Conservation (phyloP, 2,329 filamentous ascomycete species). For the Seiridium cupressi region DNA sequence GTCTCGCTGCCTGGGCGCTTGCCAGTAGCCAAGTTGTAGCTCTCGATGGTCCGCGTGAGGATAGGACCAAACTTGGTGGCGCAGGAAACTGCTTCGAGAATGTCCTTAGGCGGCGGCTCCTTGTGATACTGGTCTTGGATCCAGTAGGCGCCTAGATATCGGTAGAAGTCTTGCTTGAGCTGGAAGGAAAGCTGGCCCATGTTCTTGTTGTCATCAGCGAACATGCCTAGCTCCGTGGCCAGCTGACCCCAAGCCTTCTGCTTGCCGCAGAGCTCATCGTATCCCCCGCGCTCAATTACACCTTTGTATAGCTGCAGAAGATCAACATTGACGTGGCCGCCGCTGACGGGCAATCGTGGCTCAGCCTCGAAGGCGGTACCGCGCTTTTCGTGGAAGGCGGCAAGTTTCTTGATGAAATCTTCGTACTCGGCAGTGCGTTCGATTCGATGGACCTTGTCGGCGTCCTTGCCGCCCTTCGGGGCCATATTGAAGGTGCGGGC, state of each 20-base stretch:
- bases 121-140: constrained; percentile 75
- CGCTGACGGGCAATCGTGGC: constrained; percentile 60
- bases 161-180: constrained; percentile 86
- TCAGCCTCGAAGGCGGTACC: constrained; percentile 77
- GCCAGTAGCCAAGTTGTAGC: constrained; percentile 55
- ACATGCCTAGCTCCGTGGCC: constrained; percentile 72
- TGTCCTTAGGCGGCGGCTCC: constrained; percentile 83
- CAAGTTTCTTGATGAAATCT: constrained; percentile 73
- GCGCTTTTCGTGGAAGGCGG: constrained; percentile 73
- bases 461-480: constrained; percentile 22
- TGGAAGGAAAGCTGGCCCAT: constrained; percentile 78
- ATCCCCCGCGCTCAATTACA: constrained; percentile 76
- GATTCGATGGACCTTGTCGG: constrained; percentile 37
- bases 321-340: constrained; percentile 74
- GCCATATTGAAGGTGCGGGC: constrained; percentile 21
- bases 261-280: constrained; percentile 79
- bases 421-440: constrained; percentile 69
- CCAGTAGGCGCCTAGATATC: constrained; percentile 84
- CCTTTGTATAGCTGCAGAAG: constrained; percentile 76
- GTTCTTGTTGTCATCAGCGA: constrained; percentile 62
- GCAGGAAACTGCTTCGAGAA: constrained; percentile 72
- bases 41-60: constrained; percentile 76
- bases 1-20: constrained; percentile 59
- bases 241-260: constrained; percentile 85
- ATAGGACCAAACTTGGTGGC: constrained; percentile 82